Evolutionary conservation across 2,329 filamentous ascomycete species (phyloP).

Genomic region (Hortaea werneckii): DNA sequence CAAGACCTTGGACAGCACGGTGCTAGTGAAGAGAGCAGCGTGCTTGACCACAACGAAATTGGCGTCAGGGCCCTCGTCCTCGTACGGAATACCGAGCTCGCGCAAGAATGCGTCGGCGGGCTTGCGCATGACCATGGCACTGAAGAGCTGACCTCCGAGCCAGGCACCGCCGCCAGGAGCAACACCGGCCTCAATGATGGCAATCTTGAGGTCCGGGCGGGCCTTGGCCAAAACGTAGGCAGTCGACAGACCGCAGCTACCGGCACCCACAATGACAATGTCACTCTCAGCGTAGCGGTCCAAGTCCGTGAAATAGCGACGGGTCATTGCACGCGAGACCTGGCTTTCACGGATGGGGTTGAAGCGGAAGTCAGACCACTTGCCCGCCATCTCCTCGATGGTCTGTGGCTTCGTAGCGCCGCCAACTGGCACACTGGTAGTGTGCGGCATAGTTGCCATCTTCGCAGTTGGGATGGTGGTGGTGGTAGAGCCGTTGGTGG

Average conservation of each 20-base stretch:
- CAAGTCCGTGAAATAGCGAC: conserved; percentile 84
- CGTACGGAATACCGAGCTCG: conserved; percentile 73
- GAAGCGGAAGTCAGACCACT: conserved; percentile 77
- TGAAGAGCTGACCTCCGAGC: conserved; percentile 91
- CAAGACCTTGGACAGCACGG: conserved; percentile 72
- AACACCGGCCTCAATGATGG: conserved; percentile 79
- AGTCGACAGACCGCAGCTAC: conserved; percentile 74
- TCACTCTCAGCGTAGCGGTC: conserved; percentile 86
- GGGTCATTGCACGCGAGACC: conserved; percentile 82
- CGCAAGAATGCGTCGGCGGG: conserved; percentile 75
- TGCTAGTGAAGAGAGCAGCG: conserved; percentile 83
- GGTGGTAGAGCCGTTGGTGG: conserved; percentile 27
- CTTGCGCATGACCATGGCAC: conserved; percentile 90
- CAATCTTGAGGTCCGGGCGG: conserved; percentile 83
- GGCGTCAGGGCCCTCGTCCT: conserved; percentile 57
- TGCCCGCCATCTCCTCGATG: conserved; percentile 56
- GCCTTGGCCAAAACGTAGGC: conserved; percentile 76
- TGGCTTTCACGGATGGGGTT: conserved; percentile 82
- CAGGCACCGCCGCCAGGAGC: conserved; percentile 82
- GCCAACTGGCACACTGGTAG: conserved; percentile 25
- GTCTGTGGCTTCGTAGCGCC: conserved; percentile 40
- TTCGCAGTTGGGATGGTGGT: conserved; percentile 41
- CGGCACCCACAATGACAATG: conserved; percentile 86
- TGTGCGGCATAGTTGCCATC: conserved; percentile 31
- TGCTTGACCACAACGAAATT: conserved; percentile 90